Evolutionary conservation across 148 eudicot genomes (phyloP).

Genomic region (Camellia lanceoleosa): DNA sequence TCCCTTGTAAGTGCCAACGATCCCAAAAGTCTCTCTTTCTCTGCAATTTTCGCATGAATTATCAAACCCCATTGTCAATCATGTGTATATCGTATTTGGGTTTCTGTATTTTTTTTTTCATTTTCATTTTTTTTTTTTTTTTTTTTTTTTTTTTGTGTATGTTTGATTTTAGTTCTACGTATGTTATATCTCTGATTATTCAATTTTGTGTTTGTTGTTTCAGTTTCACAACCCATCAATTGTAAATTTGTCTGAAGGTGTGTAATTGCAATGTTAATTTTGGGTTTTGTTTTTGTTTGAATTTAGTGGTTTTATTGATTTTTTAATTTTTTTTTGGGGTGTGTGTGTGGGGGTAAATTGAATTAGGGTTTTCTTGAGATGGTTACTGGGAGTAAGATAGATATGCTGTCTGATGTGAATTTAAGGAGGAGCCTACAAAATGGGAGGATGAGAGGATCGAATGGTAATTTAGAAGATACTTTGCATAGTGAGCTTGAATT

Average conservation of each 20-base stretch:
- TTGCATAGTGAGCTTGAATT: conserved; percentile 42
- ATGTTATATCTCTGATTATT: neutral
- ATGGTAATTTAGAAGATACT: conserved; percentile 28
- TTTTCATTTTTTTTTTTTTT: too few relatives aligned
- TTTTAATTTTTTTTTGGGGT: neutral
- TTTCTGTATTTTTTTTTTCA: too few relatives aligned
- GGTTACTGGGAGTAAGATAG: conserved; percentile 18
- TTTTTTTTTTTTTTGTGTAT: neutral
- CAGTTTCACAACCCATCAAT: neutral
- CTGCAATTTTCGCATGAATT: neutral
- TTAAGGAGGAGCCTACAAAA: conserved; percentile 17
- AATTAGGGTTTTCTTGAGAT: conserved; percentile 18
- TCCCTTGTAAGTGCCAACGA: neutral
- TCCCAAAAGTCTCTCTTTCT: neutral
- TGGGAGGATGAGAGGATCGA: conserved; percentile 28
- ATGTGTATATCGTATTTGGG: neutral
- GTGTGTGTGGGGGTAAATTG: neutral
- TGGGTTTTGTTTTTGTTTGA: neutral
- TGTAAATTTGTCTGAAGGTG: conserved; percentile 4
- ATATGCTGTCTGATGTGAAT: conserved; percentile 22
- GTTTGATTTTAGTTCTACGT: neutral
- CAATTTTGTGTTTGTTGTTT: conserved; percentile 6
- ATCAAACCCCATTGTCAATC: neutral
- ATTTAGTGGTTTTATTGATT: neutral
- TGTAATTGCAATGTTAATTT: neutral